Conservation (phyloP, 1,284 basidiomycete genomes). For the Apiotrichum gamsii region DNA sequence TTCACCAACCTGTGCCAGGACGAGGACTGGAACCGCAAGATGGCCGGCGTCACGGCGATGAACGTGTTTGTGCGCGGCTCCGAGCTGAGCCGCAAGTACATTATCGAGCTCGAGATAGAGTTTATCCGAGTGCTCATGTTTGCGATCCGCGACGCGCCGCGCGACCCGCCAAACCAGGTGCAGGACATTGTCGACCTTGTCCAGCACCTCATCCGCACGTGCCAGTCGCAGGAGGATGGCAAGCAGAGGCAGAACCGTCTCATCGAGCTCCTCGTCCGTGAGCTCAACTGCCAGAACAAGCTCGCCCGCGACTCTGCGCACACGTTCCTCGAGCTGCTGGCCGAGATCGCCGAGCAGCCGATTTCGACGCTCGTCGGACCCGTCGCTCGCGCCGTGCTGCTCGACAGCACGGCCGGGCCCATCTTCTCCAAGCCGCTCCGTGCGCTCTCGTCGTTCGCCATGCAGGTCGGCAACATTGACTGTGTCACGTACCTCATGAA, state of each 20-base stretch:
- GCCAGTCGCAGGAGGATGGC: constrained; percentile 51
- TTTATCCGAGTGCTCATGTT: constrained; percentile 86
- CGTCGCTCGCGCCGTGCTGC: constrained; percentile 80
- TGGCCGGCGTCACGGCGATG: constrained; percentile 78
- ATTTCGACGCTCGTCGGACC: constrained; percentile 67
- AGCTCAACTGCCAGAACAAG: constrained; percentile 80
- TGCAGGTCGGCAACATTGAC: constrained; percentile 98
- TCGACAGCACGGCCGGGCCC: constrained; percentile 55
- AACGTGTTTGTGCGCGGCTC: constrained; percentile 67
- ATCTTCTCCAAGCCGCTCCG: constrained; percentile 97
- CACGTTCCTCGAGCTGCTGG: constrained; percentile 71
- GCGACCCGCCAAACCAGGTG: constrained; percentile 77
- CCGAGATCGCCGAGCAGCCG: constrained; percentile 65
- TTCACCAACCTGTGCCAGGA: constrained; percentile 81
- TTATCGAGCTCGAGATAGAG: constrained; percentile 82
- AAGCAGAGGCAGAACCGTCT: constrained; percentile 51
- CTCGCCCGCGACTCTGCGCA: constrained; percentile 82
- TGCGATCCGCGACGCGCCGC: constrained; percentile 91
- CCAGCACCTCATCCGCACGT: constrained; percentile 66
- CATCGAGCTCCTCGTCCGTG: constrained; percentile 79
- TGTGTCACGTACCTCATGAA: constrained; percentile 88
- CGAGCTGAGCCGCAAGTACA: constrained; percentile 70
- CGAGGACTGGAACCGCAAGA: constrained; percentile 78
- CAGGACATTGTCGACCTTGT: constrained; percentile 74
- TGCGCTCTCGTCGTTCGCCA: constrained; percentile 87